phyloP scores from a whole-genome alignment of 352 stramenopile species.

The Thraustochytrium striatum region DNA sequence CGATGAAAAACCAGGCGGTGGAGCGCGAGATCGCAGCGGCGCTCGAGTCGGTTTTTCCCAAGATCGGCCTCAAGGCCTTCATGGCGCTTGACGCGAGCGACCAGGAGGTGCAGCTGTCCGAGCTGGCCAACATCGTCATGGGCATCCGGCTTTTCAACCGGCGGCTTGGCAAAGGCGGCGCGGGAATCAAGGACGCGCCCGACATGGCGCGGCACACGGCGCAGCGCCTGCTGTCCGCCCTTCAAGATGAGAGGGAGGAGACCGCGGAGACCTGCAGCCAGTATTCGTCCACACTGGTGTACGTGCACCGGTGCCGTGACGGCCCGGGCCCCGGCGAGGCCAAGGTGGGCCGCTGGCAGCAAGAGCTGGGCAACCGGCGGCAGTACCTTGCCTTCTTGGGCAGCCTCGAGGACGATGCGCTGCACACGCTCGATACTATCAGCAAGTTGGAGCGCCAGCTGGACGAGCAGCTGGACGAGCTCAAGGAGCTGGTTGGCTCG shows the following conservation, averaged over 20 bases:
- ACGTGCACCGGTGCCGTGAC: neutral
- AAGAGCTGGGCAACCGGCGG: slow-evolving; percentile 81
- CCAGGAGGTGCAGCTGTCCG: slow-evolving; percentile 79
- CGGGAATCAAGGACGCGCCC: slow-evolving; percentile 67
- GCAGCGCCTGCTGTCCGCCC: neutral
- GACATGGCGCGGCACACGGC: slow-evolving; percentile 31
- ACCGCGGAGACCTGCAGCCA: slow-evolving; percentile 69
- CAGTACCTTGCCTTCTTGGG: slow-evolving; percentile 84
- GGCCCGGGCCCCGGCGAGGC: neutral
- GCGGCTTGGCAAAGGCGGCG: slow-evolving; percentile 74
- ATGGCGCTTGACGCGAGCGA: slow-evolving; percentile 79
- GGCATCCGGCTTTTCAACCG: slow-evolving; percentile 89
- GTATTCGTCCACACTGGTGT: slow-evolving; percentile 68
- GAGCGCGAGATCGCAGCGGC: slow-evolving; percentile 79
- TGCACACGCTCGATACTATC: slow-evolving; percentile 67
- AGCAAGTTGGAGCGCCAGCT: slow-evolving; percentile 55
- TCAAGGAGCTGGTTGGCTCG: slow-evolving; percentile 67
- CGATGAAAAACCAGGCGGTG: slow-evolving; percentile 61
- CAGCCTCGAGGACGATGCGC: slow-evolving; percentile 79
- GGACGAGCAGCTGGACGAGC: slow-evolving; percentile 46
- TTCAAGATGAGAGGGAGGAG: slow-evolving; percentile 54
- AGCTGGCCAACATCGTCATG: slow-evolving; percentile 81
- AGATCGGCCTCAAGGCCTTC: slow-evolving; percentile 85
- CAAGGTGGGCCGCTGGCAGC: slow-evolving; percentile 73
- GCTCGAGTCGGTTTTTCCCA: slow-evolving; percentile 88